Base-by-base conservation (phyloP, 768 basidiomycete species). In the Tulasnella sp. region DNA sequence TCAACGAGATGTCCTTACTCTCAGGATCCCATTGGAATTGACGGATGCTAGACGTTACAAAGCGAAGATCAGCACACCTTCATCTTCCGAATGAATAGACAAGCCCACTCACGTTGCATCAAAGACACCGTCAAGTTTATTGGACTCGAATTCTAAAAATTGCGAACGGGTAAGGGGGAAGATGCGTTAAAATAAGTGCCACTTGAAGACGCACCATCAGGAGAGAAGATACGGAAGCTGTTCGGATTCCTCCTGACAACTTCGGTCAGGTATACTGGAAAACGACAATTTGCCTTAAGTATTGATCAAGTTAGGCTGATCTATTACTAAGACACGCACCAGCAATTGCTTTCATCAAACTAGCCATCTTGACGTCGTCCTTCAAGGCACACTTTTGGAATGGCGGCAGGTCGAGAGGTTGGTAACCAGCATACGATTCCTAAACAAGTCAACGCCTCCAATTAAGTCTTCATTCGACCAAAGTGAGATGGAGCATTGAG, bases 171-270 rank as follows among this genome's bases (percentile, higher is more conserved):
- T 29, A 42, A 15, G 72, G 23, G 61, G 55, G 3, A n/a, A 5
- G n/a, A 2, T 32, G 9, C 39, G 1, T 18, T 29, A 67, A 74
- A 46, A 23, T 5, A 29, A 26, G 61, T 26, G 3, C 26, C 29
- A 29, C 11, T 10, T 39, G 32, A 13, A 1, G 13, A 77, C 80
- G 35, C 74, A 80, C 39, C 83, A 80, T 98, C 95, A 0, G 95
- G 95, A 29, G 92, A 94, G 86, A 96, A 96, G 78, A 97, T 93
- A 51, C 95, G 89, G 88, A 96, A 96, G 0, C 88, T 86, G 26
- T 84, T 87, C 1, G 92, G 92, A 83, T 98, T 95, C 74, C 90
- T 91, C 81, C 84, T 81, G 80, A 87, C 82, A n/a, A 84, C 84
- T 15, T 84, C 83, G 29, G 81, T 82, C 57, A 86, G 81, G 80